Evolutionary conservation across 2,329 filamentous ascomycete species (phyloP), one percentile per base, ranked within the genome.

Genomic region (Penicillium sp.): DNA sequence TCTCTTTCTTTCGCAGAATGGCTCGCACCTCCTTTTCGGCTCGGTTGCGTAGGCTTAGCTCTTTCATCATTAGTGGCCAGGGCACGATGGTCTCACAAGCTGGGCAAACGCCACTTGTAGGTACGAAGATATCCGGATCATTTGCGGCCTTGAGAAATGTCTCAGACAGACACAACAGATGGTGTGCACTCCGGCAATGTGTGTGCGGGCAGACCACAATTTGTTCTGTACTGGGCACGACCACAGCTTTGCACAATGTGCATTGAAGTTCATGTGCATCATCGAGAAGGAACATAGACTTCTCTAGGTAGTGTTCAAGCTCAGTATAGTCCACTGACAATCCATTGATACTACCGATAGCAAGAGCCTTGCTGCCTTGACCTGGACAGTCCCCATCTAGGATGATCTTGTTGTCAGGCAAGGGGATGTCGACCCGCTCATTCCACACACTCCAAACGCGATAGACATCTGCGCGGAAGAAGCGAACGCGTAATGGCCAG

Each of bases 11-110:
- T 66, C 92, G 81, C 28, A 96, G 69, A 65, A 86, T 86, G 17
- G 55, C 51, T 42, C 87, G 84, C 0, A 93, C 78, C 64, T 92
- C 89, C 58, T 89, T 89, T 56, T 83, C 76, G 0, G 89, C 92
- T 25, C 91, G 84, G 38, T 86, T 80, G 35, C 94, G 84, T 51
- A 96, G 77, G 53, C 84, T 95, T 67, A 96, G 76, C 72, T 96
- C 93, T 71, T 88, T 93, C 79, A 96, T 89, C 77, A 97, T 85
- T 50, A 90, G 85, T 0, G 82, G 81, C 94, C 94, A 98, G 53
- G 81, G 73, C 1, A 92, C 77, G 4, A 80, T 75, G 0, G 80
- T 79, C 1, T 81, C 76, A 71, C 94, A 98, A 20, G 78, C 78
- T 0, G 91, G 91, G 76, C 94, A 98, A 2, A 69, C 75, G 2